Conservation (phyloP, 1,284 basidiomycete species). For the Peniophora sp. region DNA sequence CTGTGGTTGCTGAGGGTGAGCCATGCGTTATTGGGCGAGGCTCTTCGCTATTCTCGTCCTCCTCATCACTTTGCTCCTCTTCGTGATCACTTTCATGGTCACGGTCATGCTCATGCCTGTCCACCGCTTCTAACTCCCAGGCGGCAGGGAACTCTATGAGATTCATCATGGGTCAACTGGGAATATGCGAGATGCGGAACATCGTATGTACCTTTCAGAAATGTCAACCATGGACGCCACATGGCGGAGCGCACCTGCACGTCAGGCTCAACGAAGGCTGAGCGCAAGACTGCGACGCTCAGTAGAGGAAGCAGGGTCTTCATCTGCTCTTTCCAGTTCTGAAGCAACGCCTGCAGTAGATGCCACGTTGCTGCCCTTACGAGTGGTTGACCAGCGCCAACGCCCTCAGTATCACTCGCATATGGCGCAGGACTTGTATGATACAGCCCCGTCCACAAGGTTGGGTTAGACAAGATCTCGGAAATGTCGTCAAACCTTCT, state of each 20-base stretch:
- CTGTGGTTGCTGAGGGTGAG: conserved; percentile 4
- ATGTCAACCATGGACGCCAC: conserved; percentile 63
- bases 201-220: conserved; percentile 56
- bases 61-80: conserved; percentile 16
- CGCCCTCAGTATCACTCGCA: conserved; percentile 27
- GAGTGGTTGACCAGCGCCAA: conserved; percentile 56
- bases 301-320: conserved; percentile 36
- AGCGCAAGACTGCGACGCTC: conserved; percentile 55
- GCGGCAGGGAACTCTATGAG: conserved; percentile 49
- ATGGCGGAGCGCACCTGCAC: conserved; percentile 55
- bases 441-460: conserved; percentile 54
- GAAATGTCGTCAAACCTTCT: conserved; percentile 21
- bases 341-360: conserved; percentile 35
- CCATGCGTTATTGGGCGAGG: neutral
- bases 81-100: conserved; percentile 16
- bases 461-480: conserved; percentile 40
- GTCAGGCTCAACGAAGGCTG: conserved; percentile 75
- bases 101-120: conserved; percentile 9
- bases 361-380: conserved; percentile 65
- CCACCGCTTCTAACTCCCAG: conserved; percentile 45
- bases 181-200: neutral
- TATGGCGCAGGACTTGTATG: conserved; percentile 38
- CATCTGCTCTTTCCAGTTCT: conserved; percentile 32
- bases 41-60: conserved; percentile 22
- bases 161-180: neutral